Conservation (phyloP, 768 basidiomycete species). For the Dioszegia crocea region DNA sequence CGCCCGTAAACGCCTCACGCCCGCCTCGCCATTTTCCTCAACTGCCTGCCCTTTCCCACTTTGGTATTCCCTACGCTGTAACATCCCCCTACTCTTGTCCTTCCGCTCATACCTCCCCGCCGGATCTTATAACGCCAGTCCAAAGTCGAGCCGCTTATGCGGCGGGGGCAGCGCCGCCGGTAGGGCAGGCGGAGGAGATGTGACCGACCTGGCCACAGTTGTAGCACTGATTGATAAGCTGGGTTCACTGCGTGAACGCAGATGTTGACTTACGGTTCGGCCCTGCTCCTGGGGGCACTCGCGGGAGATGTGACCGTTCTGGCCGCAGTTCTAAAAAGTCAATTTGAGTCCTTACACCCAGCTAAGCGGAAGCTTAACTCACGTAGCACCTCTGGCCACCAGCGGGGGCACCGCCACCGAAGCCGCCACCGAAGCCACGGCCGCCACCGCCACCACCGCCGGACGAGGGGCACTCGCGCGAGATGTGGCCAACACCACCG, state of each 20-base stretch:
- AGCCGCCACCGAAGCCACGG: conserved; percentile 28
- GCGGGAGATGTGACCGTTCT: conserved; percentile 50
- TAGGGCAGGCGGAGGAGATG: conserved; percentile 48
- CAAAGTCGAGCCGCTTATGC: conserved; percentile 17
- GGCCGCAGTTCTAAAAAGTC: conserved; percentile 47
- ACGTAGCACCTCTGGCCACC: conserved; percentile 48
- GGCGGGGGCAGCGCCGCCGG: conserved; percentile 14
- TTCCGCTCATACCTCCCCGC: neutral
- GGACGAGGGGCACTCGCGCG: conserved; percentile 46
- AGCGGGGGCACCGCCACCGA: conserved; percentile 29
- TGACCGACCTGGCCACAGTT: conserved; percentile 46
- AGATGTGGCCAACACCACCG: conserved; percentile 51
- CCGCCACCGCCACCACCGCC: conserved; percentile 30
- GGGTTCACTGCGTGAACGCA: neutral
- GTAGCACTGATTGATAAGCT: conserved; percentile 33
- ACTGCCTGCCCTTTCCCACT: too few species aligned
- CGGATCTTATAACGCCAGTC: neutral
- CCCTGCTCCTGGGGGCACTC: conserved; percentile 47
- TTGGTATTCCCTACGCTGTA: too few species aligned
- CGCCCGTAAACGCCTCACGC: too few species aligned
- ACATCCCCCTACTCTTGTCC: too few species aligned
- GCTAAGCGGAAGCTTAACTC: conserved; percentile 28
- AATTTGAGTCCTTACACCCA: neutral
- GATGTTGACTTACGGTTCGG: conserved; percentile 29
- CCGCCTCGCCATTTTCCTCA: too few species aligned